These are phyloP conservation scores for Tanacetum coccineum DNA, from an alignment of 129 eudicot species.

Conservation along the genomic window DNA sequence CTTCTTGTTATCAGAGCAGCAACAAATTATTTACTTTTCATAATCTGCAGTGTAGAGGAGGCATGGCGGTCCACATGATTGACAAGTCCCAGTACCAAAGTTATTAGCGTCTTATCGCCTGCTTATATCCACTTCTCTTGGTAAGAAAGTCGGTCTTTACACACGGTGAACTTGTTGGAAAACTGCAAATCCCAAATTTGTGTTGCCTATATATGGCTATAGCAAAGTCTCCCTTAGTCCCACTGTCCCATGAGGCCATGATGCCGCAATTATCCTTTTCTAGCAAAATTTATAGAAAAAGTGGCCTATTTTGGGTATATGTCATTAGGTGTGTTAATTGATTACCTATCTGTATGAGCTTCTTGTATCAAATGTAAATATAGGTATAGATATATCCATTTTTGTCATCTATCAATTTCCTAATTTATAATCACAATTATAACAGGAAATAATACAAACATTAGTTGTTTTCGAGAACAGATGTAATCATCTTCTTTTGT, in stretches of 20 bases:
- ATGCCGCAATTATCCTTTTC: not conserved
- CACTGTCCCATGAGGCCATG: too few species aligned
- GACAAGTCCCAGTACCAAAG: not conserved
- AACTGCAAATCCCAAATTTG: not conserved
- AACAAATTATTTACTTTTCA: not conserved
- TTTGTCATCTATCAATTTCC: too few species aligned
- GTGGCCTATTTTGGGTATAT: not conserved
- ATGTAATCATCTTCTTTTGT: too few species aligned
- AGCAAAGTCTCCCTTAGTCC: too few species aligned
- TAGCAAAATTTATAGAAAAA: not conserved
- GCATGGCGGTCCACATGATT: slow-evolving; percentile 6
- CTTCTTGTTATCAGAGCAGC: not conserved
- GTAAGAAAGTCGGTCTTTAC: slow-evolving; percentile 4
- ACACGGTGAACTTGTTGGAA: not conserved
- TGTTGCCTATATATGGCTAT: too few species aligned
- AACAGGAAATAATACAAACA: too few species aligned
- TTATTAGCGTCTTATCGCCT: not conserved
- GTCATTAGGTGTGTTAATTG: not conserved
- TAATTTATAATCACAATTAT: too few species aligned
- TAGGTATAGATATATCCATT: too few species aligned
- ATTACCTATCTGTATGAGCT: too few species aligned
- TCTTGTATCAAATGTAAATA: too few species aligned
- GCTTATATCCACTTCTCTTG: slow-evolving; percentile 1
- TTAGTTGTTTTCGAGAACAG: too few species aligned
- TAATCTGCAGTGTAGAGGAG: slow-evolving; percentile 7